Evolutionary conservation across 1,139 yeast species (phyloP).

Genomic region (Diutina rugosa): DNA sequence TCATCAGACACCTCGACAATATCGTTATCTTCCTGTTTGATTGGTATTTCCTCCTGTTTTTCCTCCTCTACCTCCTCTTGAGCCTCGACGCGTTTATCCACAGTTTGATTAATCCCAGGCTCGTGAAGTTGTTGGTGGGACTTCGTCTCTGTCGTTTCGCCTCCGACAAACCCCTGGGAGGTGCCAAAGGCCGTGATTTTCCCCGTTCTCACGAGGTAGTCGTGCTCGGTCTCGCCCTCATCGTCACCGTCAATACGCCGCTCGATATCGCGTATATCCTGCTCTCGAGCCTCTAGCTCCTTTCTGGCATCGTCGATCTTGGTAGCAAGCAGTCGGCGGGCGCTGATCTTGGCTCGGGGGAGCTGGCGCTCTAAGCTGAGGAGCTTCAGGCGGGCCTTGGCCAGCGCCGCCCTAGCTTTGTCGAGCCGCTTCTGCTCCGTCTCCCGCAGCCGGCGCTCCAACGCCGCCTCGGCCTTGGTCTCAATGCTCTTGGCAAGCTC

Average conservation of each 20-base stretch:
- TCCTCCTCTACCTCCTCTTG: slow-evolving; percentile 7
- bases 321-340: slow-evolving; percentile 37
- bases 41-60: slow-evolving; percentile 4
- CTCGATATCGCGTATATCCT: slow-evolving; percentile 57
- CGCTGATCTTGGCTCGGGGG: slow-evolving; percentile 55
- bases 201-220: slow-evolving; percentile 77
- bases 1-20: slow-evolving; percentile 10
- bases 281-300: slow-evolving; percentile 39
- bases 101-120: neutral
- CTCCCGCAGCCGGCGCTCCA: slow-evolving; percentile 53
- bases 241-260: neutral
- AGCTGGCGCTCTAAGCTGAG: slow-evolving; percentile 34
- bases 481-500: slow-evolving; percentile 64
- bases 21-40: slow-evolving; percentile 6
- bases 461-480: slow-evolving; percentile 49
- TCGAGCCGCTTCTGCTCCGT: slow-evolving; percentile 62
- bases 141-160: neutral
- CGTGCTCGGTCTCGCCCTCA: slow-evolving; percentile 52
- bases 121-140: neutral
- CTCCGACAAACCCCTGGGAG: slow-evolving; percentile 36
- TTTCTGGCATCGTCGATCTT: slow-evolving; percentile 39
- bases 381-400: slow-evolving; percentile 30
- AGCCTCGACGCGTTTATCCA: neutral
- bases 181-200: slow-evolving; percentile 90
- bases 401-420: slow-evolving; percentile 41